phyloP scores from a whole-genome alignment of 495 filamentous ascomycete species.

The Aspergillus sclerotiicarbonarius region DNA sequence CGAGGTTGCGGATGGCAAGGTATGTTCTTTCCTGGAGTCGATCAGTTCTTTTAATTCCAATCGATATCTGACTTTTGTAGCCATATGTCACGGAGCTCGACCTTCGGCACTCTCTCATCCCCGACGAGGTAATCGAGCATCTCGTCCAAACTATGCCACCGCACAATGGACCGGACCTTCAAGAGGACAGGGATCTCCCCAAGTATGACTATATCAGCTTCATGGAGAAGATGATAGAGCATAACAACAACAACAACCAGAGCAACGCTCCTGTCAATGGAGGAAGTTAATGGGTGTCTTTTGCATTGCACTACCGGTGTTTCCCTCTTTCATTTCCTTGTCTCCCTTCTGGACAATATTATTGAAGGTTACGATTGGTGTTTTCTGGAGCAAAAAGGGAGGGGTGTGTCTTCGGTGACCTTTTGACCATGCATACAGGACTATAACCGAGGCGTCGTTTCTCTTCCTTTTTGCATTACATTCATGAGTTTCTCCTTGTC shows the following conservation, averaged over 20 bases:
- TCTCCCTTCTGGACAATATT: conserved; percentile 8
- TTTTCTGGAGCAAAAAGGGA: conserved; percentile 26
- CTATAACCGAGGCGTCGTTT: conserved; percentile 21
- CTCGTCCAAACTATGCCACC: conserved; percentile 80
- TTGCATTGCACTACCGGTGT: conserved; percentile 31
- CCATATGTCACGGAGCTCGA: conserved; percentile 98
- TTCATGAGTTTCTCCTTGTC: conserved; percentile 23
- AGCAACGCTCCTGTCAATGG: conserved; percentile 26
- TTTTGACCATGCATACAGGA: conserved; percentile 34
- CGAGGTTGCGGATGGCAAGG: conserved; percentile 96
- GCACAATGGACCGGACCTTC: conserved; percentile 74
- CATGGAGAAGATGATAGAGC: conserved; percentile 73
- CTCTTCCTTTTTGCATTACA: conserved; percentile 22
- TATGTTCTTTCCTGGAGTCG: conserved; percentile 29
- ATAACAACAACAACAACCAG: conserved; percentile 20
- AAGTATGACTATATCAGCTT: conserved; percentile 93
- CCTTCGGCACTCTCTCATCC: conserved; percentile 87
- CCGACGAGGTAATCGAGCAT: conserved; percentile 92
- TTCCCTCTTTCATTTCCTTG: conserved; percentile 21
- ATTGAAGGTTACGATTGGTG: conserved; percentile 24
- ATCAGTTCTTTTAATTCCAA: neutral
- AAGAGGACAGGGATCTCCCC: conserved; percentile 69
- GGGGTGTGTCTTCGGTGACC: conserved; percentile 21
- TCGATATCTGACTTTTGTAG: conserved; percentile 26
- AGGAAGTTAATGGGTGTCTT: conserved; percentile 24